Evolutionary conservation across 768 basidiomycete genomes (phyloP).

Genomic region (Leucocoprinus leucothites): DNA sequence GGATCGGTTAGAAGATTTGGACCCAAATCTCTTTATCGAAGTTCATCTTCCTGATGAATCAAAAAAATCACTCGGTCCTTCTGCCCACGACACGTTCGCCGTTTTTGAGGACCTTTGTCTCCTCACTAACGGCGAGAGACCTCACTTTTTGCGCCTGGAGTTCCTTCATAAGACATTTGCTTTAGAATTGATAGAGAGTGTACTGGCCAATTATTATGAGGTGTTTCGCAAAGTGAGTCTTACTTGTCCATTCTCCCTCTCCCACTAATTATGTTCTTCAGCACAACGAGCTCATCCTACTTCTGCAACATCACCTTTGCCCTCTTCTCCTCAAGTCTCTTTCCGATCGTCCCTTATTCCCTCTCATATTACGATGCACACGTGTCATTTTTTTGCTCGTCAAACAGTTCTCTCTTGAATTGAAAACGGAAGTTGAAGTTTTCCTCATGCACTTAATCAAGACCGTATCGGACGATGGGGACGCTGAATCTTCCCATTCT

Average conservation of each 20-base stretch:
- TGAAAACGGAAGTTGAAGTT: conserved; percentile 81
- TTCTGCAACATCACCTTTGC: conserved; percentile 88
- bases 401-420: conserved; percentile 83
- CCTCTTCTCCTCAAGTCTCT: conserved; percentile 85
- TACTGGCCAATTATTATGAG: conserved; percentile 88
- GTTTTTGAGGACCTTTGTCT: conserved; percentile 93
- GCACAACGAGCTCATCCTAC: conserved; percentile 80
- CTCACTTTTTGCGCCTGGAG: conserved; percentile 78
- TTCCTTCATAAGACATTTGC: conserved; percentile 91
- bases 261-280: conserved; percentile 23
- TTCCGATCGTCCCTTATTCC: conserved; percentile 80
- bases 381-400: conserved; percentile 92
- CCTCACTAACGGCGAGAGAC: conserved; percentile 77
- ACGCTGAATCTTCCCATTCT: conserved; percentile 27
- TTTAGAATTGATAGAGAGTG: conserved; percentile 95
- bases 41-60: conserved; percentile 68
- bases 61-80: conserved; percentile 61
- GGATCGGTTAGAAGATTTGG: conserved; percentile 45
- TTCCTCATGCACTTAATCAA: conserved; percentile 75
- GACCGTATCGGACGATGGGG: conserved; percentile 53
- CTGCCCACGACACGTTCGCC: conserved; percentile 80
- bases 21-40: conserved; percentile 31
- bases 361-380: conserved; percentile 85
- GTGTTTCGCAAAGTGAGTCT: conserved; percentile 71
- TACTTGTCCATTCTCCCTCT: not conserved